Percentiles rank a stretch among this genome's conserved stretches.
Evolutionary conservation across 345 rosid genomes (phyloP).

Genomic region (Leavenworthia alabamica): DNA sequence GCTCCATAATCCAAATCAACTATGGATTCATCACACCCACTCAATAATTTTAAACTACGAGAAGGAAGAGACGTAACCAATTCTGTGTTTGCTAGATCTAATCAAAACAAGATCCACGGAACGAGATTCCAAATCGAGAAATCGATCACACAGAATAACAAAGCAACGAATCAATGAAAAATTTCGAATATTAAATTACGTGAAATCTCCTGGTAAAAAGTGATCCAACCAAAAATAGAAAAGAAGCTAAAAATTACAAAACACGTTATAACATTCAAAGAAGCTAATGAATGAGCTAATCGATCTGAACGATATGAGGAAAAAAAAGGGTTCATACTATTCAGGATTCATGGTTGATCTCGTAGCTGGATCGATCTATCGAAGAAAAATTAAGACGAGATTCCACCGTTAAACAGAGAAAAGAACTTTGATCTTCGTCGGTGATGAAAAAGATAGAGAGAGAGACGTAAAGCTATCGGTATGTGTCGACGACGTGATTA

Average conservation of each 20-base stretch:
- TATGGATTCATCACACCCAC: too few relatives aligned
- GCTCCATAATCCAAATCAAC: too few relatives aligned
- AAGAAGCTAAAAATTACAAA: constrained; percentile 2
- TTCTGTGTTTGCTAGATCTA: constrained; percentile 10
- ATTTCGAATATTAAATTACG: background rate
- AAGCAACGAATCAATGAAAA: background rate
- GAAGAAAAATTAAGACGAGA: background rate
- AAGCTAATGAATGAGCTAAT: constrained; percentile 4
- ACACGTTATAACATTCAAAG: background rate
- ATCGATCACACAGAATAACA: background rate
- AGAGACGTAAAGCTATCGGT: constrained; percentile 9
- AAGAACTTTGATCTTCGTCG: too few relatives aligned
- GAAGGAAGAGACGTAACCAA: constrained; percentile 8
- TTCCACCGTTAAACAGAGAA: too few relatives aligned
- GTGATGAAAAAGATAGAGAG: too few relatives aligned
- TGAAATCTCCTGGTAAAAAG: too few relatives aligned
- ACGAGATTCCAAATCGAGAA: background rate
- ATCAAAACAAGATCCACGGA: background rate
- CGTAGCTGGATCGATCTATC: constrained; percentile 15
- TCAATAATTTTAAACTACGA: too few relatives aligned
- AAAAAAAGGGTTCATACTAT: constrained; percentile 50
- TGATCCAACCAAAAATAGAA: background rate
- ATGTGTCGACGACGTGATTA: too few relatives aligned
- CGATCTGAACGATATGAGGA: background rate
- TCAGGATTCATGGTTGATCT: constrained; percentile 61